Base-by-base conservation (phyloP, 2,329 filamentous ascomycete species). In the Cadophora malorum region DNA sequence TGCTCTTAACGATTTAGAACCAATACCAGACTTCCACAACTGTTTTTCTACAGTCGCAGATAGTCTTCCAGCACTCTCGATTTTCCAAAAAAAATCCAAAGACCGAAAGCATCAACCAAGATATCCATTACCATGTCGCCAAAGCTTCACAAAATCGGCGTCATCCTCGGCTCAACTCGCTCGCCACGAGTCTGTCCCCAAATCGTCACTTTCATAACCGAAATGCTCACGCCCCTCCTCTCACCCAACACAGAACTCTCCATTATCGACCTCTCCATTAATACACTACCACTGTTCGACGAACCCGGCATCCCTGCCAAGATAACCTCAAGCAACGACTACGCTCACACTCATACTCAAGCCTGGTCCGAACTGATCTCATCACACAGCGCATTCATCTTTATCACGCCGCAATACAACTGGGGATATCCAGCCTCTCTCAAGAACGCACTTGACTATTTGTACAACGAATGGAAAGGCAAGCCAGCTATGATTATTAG, bases 371-470 rank as follows among this genome's bases (percentile, higher is more conserved):
- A 66, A 0, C 72, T 78, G 23, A 79, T 83, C 53, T 65, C 69
- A 0, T 68, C 72, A 9, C 76, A 78, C 67, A 73, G 76, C 14
- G 81, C 73, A 0, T 83, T 81, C 59, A 78, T 83, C 63, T 82
- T 83, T 65, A 73, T 82, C 6, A 78, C 78, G 2, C 80, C 81
- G 1, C 80, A 80, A 68, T 83, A 84, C 69, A 84, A 84, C 73
- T 83, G 79, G 78, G 78, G 80, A 2, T 78, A 80, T 28, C 80
- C 83, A 0, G 82, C 80, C 0, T 78, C 77, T 21, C 62, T 84
- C 14, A 84, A 84, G 74, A 83, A 82, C 66, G 82, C 82, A 2
- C 78, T 85, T 14, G 83, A 84, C 67, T 83, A 82, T 69, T 74
- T 85, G 9, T 83, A 77, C 67, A 70, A 83, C 65, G 83, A 84